These are phyloP conservation scores for Coemansia sp. DNA, from an alignment of 192 early-diverging fungal genomes.

Conservation along the genomic window DNA sequence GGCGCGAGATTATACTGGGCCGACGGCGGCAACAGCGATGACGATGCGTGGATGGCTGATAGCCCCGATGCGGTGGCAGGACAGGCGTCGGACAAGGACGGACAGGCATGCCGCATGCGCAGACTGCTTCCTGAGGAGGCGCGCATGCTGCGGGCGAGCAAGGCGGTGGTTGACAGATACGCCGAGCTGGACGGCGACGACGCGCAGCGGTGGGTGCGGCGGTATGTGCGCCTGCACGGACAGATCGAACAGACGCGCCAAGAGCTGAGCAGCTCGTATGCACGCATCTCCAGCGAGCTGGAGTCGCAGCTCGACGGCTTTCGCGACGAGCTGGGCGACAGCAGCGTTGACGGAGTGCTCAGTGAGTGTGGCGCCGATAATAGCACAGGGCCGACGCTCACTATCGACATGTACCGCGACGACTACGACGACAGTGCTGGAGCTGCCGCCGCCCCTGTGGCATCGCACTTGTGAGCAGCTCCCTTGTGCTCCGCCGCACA, in stretches of 20 bases:
- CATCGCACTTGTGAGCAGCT: background rate
- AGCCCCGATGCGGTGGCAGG: conserved; percentile 28
- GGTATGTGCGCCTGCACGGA: conserved; percentile 31
- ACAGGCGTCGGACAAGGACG: conserved; percentile 4
- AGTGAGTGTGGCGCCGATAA: background rate
- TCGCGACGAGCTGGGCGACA: conserved; percentile 25
- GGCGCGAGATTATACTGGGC: conserved; percentile 38
- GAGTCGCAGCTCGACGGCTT: conserved; percentile 17
- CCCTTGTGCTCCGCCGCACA: background rate
- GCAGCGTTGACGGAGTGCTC: conserved; percentile 19
- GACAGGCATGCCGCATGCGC: conserved; percentile 25
- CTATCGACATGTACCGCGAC: conserved; percentile 29
- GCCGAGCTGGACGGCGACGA: conserved; percentile 26
- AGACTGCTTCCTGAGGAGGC: conserved; percentile 34
- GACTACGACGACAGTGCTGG: background rate
- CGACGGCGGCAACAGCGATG: conserved; percentile 4
- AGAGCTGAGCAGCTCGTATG: conserved; percentile 16
- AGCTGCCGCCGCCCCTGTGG: background rate
- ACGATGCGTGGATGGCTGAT: conserved; percentile 37
- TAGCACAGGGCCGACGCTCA: conserved; percentile 1
- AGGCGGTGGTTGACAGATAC: conserved; percentile 25
- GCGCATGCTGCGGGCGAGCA: conserved; percentile 28
- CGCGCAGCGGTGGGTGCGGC: conserved; percentile 27
- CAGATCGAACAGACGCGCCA: conserved; percentile 18
- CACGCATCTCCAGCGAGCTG: conserved; percentile 15